Base-by-base conservation (phyloP, 495 filamentous ascomycete genomes). In the Aspergillus bridgeri region DNA sequence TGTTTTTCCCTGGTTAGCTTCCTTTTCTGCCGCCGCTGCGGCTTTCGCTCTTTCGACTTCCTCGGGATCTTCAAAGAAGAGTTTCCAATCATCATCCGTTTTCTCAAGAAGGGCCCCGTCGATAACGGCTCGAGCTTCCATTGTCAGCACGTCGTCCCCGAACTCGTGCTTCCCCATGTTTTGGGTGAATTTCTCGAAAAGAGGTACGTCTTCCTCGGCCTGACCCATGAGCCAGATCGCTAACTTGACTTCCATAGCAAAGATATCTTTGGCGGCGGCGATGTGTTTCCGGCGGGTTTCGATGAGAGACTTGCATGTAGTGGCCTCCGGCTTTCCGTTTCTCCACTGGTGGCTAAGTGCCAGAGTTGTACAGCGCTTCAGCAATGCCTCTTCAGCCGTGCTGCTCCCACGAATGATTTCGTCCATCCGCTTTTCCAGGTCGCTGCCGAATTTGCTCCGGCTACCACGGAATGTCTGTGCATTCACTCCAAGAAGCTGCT, bases 321-420 rank as follows among this genome's bases (percentile, higher is more conserved):
- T 50, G 6, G 8, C 33, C 47, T 69, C 62, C 0, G 64, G 59
- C 13, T 54, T 52, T 9, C 60, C 62, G 23, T 55, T 20, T 4
- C 50, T 44, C 57, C 58, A 61, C 6, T 54, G 49, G 2, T 54
- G 54, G 9, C 59, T 55, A 5, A 69, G 51, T 3, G 56, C 62
- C 18, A 67, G 57, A 8, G 71, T 69, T 17, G 76, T 74, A 57
- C 73, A 77, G 13, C 75, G 72, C 55, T 78, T 83, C 19, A 82
- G 55, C 20, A 84, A 59, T 5, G 78, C 76, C 52, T 84, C 77
- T 25, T 74, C 67, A 0, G 70, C 65, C 3, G 70, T 69, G 18
- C 72, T 59, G 47, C 75, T 78, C 18, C 66, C 70, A 13, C 65
- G 66, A 33, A 82, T 64, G 6, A 78, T 70, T 25, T 76, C 70